Percentiles rank a stretch among this genome's conserved stretches.
phyloP scores from a whole-genome alignment of 495 filamentous ascomycete genomes.

The Baudoinia panamericana region DNA sequence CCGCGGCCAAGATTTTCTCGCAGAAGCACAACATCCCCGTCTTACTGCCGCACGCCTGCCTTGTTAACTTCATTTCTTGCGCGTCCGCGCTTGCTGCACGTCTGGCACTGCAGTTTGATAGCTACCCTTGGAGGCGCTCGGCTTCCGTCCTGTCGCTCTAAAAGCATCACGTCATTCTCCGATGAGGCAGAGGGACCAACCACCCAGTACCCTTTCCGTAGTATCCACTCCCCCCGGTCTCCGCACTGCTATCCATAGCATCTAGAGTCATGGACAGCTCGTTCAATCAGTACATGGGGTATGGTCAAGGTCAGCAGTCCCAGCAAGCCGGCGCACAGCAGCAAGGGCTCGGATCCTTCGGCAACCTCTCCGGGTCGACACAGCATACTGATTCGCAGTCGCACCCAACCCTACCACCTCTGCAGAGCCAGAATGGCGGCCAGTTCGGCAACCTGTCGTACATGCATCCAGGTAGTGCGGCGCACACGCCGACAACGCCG shows the following conservation, averaged over 20 bases:
- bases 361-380: slow-evolving; percentile 7
- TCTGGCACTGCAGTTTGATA: slow-evolving; percentile 6
- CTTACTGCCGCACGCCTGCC: no score
- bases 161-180: slow-evolving; percentile 7
- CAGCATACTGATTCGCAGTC: slow-evolving; percentile 9
- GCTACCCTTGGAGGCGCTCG: neutral
- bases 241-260: slow-evolving; percentile 8
- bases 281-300: slow-evolving; percentile 11
- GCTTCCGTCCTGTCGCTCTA: slow-evolving; percentile 5
- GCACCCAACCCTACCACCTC: slow-evolving; percentile 17
- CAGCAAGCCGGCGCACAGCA: slow-evolving; percentile 8
- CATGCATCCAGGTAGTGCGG: slow-evolving; percentile 18
- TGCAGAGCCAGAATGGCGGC: slow-evolving; percentile 21
- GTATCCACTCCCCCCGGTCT: slow-evolving; percentile 5
- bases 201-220: neutral
- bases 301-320: slow-evolving; percentile 4
- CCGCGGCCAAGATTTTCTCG: neutral
- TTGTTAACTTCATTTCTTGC: no score
- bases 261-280: slow-evolving; percentile 13
- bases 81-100: slow-evolving; percentile 7
- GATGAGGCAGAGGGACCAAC: slow-evolving; percentile 4
- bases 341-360: slow-evolving; percentile 14
- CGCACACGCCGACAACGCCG: slow-evolving; percentile 23
- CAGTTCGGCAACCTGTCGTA: slow-evolving; percentile 15
- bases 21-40: neutral